Base-by-base conservation (phyloP, 2,329 filamentous ascomycete species). In the Zymoseptoria pseudotritici region DNA sequence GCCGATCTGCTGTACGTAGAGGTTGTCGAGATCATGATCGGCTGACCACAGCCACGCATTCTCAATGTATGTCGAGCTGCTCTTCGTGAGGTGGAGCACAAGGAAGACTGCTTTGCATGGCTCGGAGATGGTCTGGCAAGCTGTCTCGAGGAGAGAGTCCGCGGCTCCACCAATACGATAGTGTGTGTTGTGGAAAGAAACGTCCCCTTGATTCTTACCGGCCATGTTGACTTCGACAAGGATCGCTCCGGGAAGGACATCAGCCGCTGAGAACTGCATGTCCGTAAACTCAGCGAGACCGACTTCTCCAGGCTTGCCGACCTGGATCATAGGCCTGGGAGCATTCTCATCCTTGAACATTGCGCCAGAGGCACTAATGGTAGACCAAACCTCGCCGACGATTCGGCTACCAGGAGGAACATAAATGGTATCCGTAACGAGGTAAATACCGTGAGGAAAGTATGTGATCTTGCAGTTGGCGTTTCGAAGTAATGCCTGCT, bases 341-440 rank as follows among this genome's bases (percentile, higher is more conserved):
- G 73, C 73, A 51, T 62, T 70, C 0, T 72, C 69, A 58, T 78
- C 72, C 57, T 67, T 74, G 69, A 81, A 85, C 53, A 73, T 76
- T 59, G 65, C 59, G 10, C 83, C 82, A 3, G 70, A 71, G 2
- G 75, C 82, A n/a, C 59, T 66, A 74, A 78, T 67, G 82, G 79
- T 9, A 75, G 82, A 77, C 75, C 80, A 82, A 5, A 77, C 77
- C 69, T 85, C 80, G 24, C 83, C 83, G 6, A 84, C 76, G 42
- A 86, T 78, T 1, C 77, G 75, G 4, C 79, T 80, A 4, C 79
- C 77, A 2, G 76, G 70, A 1, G 80, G 80, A 42, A 82, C 66
- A 42, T 75, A 73, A 20, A 82, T 69, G 0, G 80, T 82, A 10
- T 72, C 69, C 0, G 73, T 77, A 19, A 82, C 74, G 26, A 77